A percentile compares a stretch with the other conserved stretches of the same genome.
Conservation (phyloP, 75 land plant genomes). For the Cunninghamia lanceolata region DNA sequence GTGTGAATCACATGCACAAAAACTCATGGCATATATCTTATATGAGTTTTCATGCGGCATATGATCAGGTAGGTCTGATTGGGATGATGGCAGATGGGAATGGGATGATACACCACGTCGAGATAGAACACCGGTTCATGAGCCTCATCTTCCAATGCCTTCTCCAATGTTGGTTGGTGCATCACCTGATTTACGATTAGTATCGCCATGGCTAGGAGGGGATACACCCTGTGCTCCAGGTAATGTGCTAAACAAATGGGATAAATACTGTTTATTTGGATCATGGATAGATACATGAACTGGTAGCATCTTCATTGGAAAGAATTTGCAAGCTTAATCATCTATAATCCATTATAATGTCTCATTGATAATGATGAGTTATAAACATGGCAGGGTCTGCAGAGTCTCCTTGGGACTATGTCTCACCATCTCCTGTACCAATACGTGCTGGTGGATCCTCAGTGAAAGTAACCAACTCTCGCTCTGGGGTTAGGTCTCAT, state of each 20-base stretch:
- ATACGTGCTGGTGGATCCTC: slow-evolving; percentile 82
- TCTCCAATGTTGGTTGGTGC: slow-evolving; percentile 64
- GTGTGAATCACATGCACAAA: neutral
- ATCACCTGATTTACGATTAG: slow-evolving; percentile 83
- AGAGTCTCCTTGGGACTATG: slow-evolving; percentile 79
- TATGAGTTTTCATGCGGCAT: neutral
- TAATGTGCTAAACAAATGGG: slow-evolving; percentile 6
- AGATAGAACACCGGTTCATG: slow-evolving; percentile 21
- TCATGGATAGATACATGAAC: neutral
- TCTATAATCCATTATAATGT: neutral
- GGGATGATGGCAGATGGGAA: slow-evolving; percentile 92
- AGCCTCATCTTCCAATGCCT: slow-evolving; percentile 59
- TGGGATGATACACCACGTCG: slow-evolving; percentile 85
- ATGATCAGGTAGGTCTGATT: slow-evolving; percentile 62
- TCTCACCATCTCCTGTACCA: slow-evolving; percentile 78
- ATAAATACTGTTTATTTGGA: slow-evolving; percentile 12
- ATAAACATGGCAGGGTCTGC: slow-evolving; percentile 20
- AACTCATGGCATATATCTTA: neutral
- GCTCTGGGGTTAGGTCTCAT: slow-evolving; percentile 34
- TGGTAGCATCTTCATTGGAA: neutral
- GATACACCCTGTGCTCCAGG: slow-evolving; percentile 48
- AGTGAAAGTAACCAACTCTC: slow-evolving; percentile 32
- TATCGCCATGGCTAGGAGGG: slow-evolving; percentile 88
- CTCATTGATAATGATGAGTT: neutral
- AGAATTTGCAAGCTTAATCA: neutral